phyloP scores from a whole-genome alignment of 2,329 filamentous ascomycete species.

The Ophiocordyceps camponoti-rufipedis region DNA sequence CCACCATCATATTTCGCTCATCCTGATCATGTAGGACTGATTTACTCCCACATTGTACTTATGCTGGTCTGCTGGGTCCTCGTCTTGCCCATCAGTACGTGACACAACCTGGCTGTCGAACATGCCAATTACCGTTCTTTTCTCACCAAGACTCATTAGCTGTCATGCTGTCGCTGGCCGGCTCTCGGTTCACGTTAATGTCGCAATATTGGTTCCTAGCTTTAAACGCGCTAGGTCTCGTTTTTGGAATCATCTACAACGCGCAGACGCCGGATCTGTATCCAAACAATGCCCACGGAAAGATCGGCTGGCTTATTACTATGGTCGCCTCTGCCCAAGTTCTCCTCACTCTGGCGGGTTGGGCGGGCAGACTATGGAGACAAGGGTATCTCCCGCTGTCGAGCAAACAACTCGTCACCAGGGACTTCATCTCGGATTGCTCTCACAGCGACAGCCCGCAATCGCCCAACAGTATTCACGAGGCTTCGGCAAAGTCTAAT shows the following conservation, averaged over 20 bases:
- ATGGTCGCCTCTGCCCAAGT: slow-evolving; percentile 55
- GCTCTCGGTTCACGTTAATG: slow-evolving; percentile 52
- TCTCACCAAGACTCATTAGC: slow-evolving; percentile 25
- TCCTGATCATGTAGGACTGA: no score
- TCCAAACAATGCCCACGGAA: slow-evolving; percentile 72
- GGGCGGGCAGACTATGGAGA: slow-evolving; percentile 23
- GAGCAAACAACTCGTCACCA: not conserved
- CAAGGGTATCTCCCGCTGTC: slow-evolving; percentile 6
- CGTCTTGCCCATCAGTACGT: no score
- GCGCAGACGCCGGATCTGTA: slow-evolving; percentile 71
- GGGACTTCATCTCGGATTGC: not conserved
- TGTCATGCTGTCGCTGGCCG: slow-evolving; percentile 68
- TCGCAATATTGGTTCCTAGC: slow-evolving; percentile 50
- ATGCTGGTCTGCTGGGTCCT: no score
- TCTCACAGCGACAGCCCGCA: no score
- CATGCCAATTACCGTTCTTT: not conserved
- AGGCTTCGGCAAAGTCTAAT: no score
- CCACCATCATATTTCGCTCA: no score
- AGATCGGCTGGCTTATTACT: slow-evolving; percentile 69
- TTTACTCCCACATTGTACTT: no score
- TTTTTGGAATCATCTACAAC: slow-evolving; percentile 57
- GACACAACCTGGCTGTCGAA: no score
- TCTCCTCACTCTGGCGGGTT: slow-evolving; percentile 45
- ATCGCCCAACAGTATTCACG: no score
- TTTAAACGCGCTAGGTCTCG: slow-evolving; percentile 43